Conservation (phyloP, 176 grass and related monocot genomes). For the Oryza longistaminata region DNA sequence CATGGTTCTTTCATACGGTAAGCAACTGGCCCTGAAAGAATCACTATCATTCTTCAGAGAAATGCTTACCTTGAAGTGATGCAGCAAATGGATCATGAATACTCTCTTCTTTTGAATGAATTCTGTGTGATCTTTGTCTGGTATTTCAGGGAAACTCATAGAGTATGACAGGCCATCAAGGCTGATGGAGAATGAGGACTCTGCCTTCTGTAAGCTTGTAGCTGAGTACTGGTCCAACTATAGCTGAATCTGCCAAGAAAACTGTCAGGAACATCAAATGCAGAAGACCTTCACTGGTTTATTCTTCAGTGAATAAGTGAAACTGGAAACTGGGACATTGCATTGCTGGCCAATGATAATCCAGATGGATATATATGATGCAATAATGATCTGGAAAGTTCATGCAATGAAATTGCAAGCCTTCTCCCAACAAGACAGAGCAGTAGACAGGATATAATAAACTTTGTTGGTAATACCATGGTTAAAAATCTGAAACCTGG, state of each 20-base stretch:
- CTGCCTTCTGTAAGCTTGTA: slow-evolving; percentile 77
- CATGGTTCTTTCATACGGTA: slow-evolving; percentile 86
- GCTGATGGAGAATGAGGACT: slow-evolving; percentile 63
- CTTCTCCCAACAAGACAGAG: neutral
- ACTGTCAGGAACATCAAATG: neutral
- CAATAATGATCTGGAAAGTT: slow-evolving; percentile 4
- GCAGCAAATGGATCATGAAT: neutral
- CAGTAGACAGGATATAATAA: neutral
- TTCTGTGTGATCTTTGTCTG: neutral
- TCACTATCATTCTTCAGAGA: neutral
- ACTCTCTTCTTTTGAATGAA: neutral
- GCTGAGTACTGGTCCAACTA: slow-evolving; percentile 89
- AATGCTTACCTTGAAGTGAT: neutral
- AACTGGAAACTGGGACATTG: neutral
- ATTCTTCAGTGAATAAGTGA: slow-evolving; percentile 3
- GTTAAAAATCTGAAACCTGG: slow-evolving; percentile 1
- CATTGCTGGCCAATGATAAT: slow-evolving; percentile 1
- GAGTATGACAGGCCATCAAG: slow-evolving; percentile 70
- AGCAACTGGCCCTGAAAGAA: slow-evolving; percentile 2
- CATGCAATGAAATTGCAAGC: neutral
- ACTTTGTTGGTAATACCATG: neutral
- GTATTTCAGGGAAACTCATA: slow-evolving; percentile 66
- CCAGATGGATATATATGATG: neutral
- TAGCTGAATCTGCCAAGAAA: slow-evolving; percentile 28
- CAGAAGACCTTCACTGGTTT: neutral